phyloP scores from a whole-genome alignment of 495 filamentous ascomycete genomes.

The Penicillium atrosanguineum region DNA sequence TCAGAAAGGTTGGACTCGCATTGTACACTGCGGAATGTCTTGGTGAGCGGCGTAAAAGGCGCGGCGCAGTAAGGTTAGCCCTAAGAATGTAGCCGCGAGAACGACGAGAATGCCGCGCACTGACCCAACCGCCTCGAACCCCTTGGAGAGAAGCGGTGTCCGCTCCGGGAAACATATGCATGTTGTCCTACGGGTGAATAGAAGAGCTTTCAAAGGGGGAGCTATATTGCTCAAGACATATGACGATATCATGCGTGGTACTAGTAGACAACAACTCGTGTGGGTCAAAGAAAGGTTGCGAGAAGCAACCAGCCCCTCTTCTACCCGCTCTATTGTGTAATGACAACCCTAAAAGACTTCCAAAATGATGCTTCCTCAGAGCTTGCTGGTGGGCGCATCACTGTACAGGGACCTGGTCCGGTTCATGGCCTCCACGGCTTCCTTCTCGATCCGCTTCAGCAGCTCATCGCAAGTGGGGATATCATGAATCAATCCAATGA shows the following conservation, averaged over 20 bases:
- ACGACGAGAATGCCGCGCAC: not conserved
- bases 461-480: constrained; percentile 62
- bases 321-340: constrained; percentile 12
- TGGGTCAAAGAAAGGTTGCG: not conserved
- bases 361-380: constrained; percentile 21
- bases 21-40: constrained; percentile 1
- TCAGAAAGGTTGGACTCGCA: not conserved
- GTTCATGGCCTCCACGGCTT: constrained; percentile 54
- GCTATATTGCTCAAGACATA: not conserved
- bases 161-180: not conserved
- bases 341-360: not conserved
- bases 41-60: not conserved
- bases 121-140: not conserved
- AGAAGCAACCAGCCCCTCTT: not conserved
- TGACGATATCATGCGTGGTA: not conserved
- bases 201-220: not conserved
- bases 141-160: not conserved
- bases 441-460: constrained; percentile 58
- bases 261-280: not conserved
- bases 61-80: not conserved
- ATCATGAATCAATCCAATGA: constrained; percentile 68
- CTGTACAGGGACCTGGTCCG: constrained; percentile 38
- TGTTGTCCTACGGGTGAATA: not conserved
- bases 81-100: not conserved
- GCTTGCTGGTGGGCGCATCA: constrained; percentile 37